Base-by-base conservation (phyloP, 148 eudicot species). In the Fagopyrum homotropicum region DNA sequence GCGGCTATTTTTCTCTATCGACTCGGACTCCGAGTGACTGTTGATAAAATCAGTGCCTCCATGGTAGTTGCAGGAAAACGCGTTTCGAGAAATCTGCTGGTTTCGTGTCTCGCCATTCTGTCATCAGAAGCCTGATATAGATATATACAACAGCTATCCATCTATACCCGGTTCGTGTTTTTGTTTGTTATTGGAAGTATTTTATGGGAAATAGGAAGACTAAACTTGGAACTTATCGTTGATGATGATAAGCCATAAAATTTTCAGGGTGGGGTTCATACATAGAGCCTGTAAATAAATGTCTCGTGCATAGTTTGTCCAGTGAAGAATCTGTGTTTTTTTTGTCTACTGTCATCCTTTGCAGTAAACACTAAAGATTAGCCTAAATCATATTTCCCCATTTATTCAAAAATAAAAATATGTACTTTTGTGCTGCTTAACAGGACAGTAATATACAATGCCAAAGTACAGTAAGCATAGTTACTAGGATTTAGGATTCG, bases 1-100 rank as follows among this genome's bases (percentile, higher is more conserved):
- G 40, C 84, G 94, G 74, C 72, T 87, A 46, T 83, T 80, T 75
- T 85, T 93, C n/a, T 85, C 93, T 56, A 86, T 92, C 43, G 91
- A 90, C 71, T 81, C 97, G 9, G 96, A 89, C 11, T 72, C 74
- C 1, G 74, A 72, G 54, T 72, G 30, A 72, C 19, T 48, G 69
- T 64, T 64, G 45, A 64, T 64, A 64, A 64, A 35, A 64, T 30
- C 43, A 30, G 44, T 30, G 69, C 35, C 64, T 19, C 64, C 64
- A 59, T 59, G 64, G 30, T 9, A 19, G 40, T 59, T 55, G 26
- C 22, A 15, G 60, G 6, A 59, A 59, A 19, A 59, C 22, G 4
- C 30, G 11, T 49, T 19, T 22, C 22, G 2, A 55, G 60, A 16
- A 55, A 55, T 55, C 22, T 55, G 54, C 11, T 14, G 57, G n/a